These are phyloP conservation scores for Metschnikowia henanensis DNA, from an alignment of 805 yeast species.

Conservation along the genomic window DNA sequence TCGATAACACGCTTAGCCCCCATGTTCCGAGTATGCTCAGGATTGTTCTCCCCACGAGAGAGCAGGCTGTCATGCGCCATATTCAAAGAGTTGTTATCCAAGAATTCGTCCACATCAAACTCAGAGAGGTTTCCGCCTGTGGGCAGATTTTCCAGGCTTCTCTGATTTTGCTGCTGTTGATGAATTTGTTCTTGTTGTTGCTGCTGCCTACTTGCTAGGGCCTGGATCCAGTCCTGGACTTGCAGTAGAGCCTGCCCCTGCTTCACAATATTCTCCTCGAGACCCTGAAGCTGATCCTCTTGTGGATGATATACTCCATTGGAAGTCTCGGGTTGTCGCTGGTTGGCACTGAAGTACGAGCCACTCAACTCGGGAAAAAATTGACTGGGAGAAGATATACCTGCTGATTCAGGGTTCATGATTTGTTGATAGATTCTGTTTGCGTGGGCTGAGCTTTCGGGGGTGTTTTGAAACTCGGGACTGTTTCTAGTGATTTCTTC, in stretches of 20 bases:
- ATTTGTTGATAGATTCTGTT: conserved; percentile 34
- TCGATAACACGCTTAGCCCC: conserved; percentile 10
- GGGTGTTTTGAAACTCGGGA: conserved; percentile 6
- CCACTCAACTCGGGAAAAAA: conserved; percentile 33
- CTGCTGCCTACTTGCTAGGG: conserved; percentile 18
- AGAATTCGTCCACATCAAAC: conserved; percentile 36
- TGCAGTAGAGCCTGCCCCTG: conserved; percentile 55
- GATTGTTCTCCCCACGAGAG: neutral
- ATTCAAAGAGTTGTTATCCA: conserved; percentile 16
- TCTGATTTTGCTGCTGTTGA: conserved; percentile 14
- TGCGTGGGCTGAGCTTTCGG: conserved; percentile 18
- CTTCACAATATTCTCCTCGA: conserved; percentile 47
- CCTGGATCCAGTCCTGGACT: conserved; percentile 56
- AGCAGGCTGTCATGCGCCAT: conserved; percentile 1
- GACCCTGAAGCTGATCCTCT: conserved; percentile 24
- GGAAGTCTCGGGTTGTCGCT: neutral
- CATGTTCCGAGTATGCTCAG: neutral
- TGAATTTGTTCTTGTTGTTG: conserved; percentile 21
- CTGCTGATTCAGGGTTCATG: conserved; percentile 25
- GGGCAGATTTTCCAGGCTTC: conserved; percentile 8
- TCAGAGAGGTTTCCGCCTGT: conserved; percentile 21
- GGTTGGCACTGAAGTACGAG: conserved; percentile 8
- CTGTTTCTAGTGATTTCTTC: conserved; percentile 19
- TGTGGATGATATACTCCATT: conserved; percentile 4
- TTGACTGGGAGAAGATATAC: conserved; percentile 31